Percentiles rank a stretch among this genome's conserved stretches.
These are phyloP conservation scores for Entamoeba moshkovskii DNA, from an alignment of 208 protist genomes.

Conservation along the genomic window DNA sequence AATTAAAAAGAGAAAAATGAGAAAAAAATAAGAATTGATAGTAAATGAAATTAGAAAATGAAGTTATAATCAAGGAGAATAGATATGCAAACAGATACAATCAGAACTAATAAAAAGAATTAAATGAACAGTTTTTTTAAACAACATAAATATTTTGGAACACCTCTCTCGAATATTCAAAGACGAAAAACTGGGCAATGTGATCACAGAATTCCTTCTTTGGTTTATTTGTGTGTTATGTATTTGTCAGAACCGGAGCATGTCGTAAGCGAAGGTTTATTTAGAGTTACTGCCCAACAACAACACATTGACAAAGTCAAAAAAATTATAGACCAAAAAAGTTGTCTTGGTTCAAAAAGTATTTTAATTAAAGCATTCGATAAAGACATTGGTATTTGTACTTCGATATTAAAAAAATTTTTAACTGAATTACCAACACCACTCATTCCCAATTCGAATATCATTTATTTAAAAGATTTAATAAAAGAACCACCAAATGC, in stretches of 20 bases:
- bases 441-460: not conserved
- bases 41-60: too few species aligned
- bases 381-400: not conserved
- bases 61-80: too few species aligned
- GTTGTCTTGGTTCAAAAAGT: not conserved
- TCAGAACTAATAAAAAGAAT: not conserved
- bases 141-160: not conserved
- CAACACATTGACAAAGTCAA: not conserved
- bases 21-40: too few species aligned
- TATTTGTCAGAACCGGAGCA: not conserved
- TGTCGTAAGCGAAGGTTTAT: not conserved
- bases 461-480: not conserved
- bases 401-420: not conserved
- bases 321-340: not conserved
- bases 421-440: not conserved
- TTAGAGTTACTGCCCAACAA: not conserved
- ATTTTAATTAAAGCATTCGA: not conserved
- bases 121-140: not conserved
- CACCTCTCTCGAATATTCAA: not conserved
- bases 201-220: not conserved
- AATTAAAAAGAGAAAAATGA: too few species aligned
- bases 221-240: not conserved
- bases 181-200: not conserved
- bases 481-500: not conserved
- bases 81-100: too few species aligned